A percentile compares a stretch with the other conserved stretches of the same genome.
Evolutionary conservation across 257 asterid genomes (phyloP).

Genomic region (Fraxinus americana): DNA sequence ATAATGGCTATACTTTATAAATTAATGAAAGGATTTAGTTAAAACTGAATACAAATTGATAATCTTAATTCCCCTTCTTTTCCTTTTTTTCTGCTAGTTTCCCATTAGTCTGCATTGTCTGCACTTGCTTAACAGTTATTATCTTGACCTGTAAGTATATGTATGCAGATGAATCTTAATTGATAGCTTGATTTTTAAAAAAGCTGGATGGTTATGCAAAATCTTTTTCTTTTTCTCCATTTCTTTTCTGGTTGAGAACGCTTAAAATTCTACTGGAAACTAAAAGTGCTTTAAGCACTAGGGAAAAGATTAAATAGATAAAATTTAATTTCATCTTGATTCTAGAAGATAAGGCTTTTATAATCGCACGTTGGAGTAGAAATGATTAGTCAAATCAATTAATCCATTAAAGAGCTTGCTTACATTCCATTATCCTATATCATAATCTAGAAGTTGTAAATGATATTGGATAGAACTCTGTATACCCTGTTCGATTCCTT

Average conservation of each 20-base stretch:
- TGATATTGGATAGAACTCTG: neutral
- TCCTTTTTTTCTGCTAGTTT: neutral
- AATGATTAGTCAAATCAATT: neutral
- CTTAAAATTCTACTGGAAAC: constrained; percentile 6
- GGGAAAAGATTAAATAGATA: neutral
- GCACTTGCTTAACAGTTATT: too few relatives aligned
- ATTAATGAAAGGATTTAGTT: too few relatives aligned
- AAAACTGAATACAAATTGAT: neutral
- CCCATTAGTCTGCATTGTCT: too few relatives aligned
- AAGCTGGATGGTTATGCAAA: neutral
- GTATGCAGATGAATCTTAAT: constrained; percentile 6
- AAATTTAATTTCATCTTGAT: constrained; percentile 15
- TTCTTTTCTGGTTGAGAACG: neutral
- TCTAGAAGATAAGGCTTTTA: constrained; percentile 2
- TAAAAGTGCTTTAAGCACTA: constrained; percentile 27
- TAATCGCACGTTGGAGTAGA: constrained; percentile 1
- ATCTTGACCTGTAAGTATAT: neutral
- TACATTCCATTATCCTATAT: too few relatives aligned
- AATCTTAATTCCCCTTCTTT: too few relatives aligned
- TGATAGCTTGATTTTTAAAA: constrained; percentile 17
- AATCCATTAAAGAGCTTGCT: neutral
- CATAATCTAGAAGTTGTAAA: neutral
- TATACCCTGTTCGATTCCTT: neutral
- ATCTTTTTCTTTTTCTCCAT: too few relatives aligned
- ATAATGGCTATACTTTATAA: neutral